These are phyloP conservation scores for Epichloe gansuensis DNA, from an alignment of 2,329 filamentous ascomycete genomes.

Conservation along the genomic window DNA sequence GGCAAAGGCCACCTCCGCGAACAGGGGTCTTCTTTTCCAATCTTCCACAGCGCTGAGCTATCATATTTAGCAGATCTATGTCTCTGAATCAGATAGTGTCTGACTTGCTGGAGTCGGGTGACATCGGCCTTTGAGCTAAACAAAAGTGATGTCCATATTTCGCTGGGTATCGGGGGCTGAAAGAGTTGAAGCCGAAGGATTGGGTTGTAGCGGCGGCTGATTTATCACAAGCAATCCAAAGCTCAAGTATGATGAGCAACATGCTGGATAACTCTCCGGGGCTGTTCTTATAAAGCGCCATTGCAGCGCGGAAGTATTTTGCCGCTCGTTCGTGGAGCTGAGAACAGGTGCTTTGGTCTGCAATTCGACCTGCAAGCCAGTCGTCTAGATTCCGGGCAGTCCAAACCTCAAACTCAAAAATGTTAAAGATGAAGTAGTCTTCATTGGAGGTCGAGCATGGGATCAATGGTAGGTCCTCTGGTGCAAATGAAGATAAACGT, in stretches of 20 bases:
- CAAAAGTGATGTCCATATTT: conserved; percentile 29
- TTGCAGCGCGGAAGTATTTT: conserved; percentile 21
- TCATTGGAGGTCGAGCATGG: too few relatives aligned
- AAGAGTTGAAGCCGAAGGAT: conserved; percentile 32
- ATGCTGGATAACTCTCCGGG: conserved; percentile 38
- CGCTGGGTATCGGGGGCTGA: conserved; percentile 26
- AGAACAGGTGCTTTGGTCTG: conserved; percentile 14
- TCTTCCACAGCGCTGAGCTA: too few relatives aligned
- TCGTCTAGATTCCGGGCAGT: conserved; percentile 24
- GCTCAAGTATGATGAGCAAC: conserved; percentile 40
- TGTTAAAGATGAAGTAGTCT: too few relatives aligned
- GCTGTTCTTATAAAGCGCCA: conserved; percentile 21
- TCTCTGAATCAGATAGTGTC: too few relatives aligned
- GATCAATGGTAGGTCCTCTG: too few relatives aligned
- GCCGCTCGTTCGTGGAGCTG: conserved; percentile 18
- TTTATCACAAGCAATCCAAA: conserved; percentile 47
- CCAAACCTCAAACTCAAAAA: conserved; percentile 32
- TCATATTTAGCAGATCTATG: too few relatives aligned
- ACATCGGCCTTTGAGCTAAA: conserved; percentile 23
- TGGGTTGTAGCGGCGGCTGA: conserved; percentile 21
- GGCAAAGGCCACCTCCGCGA: too few relatives aligned
- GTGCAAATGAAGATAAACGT: too few relatives aligned
- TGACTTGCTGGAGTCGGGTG: conserved; percentile 25
- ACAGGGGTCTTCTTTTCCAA: too few relatives aligned
- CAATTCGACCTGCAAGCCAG: conserved; percentile 22